A percentile compares a stretch with the other conserved stretches of the same genome.
These are phyloP conservation scores for Tylopilus plumbeoviolaceoides DNA, from an alignment of 768 basidiomycete species.

Conservation along the genomic window DNA sequence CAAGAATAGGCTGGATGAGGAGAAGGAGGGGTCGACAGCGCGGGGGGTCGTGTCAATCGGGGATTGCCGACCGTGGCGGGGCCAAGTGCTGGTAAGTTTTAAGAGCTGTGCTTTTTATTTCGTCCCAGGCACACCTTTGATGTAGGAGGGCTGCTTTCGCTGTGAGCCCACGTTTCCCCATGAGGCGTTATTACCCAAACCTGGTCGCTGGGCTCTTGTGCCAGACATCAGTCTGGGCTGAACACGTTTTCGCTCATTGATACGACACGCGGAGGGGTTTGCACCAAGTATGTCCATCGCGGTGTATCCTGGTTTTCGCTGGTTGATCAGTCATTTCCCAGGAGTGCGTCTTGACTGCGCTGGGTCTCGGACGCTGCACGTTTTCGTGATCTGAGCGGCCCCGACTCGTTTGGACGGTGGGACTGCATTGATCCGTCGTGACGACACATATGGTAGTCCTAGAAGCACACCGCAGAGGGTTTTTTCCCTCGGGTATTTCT, in stretches of 20 bases:
- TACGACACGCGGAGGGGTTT: not conserved
- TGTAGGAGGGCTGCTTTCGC: conserved; percentile 2
- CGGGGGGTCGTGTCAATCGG: conserved; percentile 12
- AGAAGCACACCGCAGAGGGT: too few relatives aligned
- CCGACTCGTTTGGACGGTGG: not conserved
- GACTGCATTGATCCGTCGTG: too few relatives aligned
- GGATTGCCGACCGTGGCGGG: conserved; percentile 5
- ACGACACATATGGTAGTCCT: too few relatives aligned
- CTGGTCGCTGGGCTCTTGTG: conserved; percentile 12
- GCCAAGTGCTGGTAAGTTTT: not conserved
- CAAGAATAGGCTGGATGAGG: conserved; percentile 9
- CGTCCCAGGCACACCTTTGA: conserved; percentile 15
- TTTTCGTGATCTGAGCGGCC: too few relatives aligned
- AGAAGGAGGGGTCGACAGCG: conserved; percentile 8
- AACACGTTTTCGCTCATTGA: conserved; percentile 12
- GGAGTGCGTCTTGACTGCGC: not conserved
- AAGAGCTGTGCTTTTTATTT: conserved; percentile 12
- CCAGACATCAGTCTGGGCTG: conserved; percentile 7
- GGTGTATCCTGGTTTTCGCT: not conserved
- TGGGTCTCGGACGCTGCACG: conserved; percentile 1
- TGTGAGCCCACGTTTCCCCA: not conserved
- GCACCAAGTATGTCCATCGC: not conserved
- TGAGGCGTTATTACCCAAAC: conserved; percentile 13
- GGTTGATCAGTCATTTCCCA: conserved; percentile 1
- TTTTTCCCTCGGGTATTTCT: conserved; percentile 14